Evolutionary conservation across 192 early-diverging fungal genomes (phyloP), one percentile per base, ranked within the genome.

Genomic region (Glomus cerebriforme): DNA sequence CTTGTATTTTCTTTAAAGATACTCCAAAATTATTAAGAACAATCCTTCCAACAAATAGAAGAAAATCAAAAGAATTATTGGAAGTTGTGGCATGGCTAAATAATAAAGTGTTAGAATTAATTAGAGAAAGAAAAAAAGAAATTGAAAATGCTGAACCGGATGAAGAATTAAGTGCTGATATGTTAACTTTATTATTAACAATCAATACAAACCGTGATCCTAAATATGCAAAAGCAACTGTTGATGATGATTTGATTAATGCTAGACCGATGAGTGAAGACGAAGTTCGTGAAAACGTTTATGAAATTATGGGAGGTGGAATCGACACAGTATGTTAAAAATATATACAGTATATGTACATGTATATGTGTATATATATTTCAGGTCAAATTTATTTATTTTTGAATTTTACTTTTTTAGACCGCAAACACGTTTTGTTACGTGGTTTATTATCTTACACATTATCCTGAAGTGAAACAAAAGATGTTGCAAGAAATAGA

Each of bases 101-200:
- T 13, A 31, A 19, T 3, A 32, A 39, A 49, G 74, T 75, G 2
- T 26, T 26, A 19, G 8, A 59, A 63, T 13, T 75, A 29, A 37
- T 75, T 47, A 62, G 24, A 75, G 45, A 75, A 27, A 75, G 45
- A 24, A 75, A 63, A 31, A 29, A 34, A 59, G 58, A 39, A 59
- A 62, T 75, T 22, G 74, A 75, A 24, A 75, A 7, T 13, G 29
- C 35, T 3, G 13, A 34, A 26, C 7, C 24, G 35, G 29, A 75
- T n/a, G 15, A 75, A 26, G 74, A 59, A 27, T 32, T 75, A 29
- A 39, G 22, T 5, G 12, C 59, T 4, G 59, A 75, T 39, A 47
- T 75, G 74, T 62, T 75, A 32, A 62, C 74, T 15, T 24, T 75
- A 59, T 24, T 75, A 32, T 62, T 75, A 62, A 75, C 34, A 15